Conservation (phyloP, 495 filamentous ascomycete genomes). For the Neurospora pannonica region DNA sequence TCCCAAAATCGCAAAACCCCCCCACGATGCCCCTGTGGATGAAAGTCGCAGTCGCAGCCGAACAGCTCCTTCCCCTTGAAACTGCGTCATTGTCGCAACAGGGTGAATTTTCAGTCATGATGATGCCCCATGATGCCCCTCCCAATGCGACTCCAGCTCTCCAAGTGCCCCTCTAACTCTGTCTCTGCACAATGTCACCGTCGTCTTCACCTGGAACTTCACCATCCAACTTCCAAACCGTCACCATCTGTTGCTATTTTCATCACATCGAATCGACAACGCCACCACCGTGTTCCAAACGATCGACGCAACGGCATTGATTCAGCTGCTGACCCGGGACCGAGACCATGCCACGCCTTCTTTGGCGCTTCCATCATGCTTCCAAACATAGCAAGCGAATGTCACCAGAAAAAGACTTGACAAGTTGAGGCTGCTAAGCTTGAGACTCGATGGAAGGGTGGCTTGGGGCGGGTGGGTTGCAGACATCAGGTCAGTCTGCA, state of each 20-base stretch:
- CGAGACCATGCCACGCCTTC: neutral
- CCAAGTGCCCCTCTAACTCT: neutral
- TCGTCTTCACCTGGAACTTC: neutral
- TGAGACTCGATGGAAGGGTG: neutral
- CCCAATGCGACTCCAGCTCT: neutral
- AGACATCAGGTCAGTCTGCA: neutral
- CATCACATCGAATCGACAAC: neutral
- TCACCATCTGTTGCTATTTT: neutral
- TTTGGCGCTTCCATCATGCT: neutral
- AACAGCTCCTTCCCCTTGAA: neutral
- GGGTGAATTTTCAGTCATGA: neutral
- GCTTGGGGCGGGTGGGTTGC: neutral
- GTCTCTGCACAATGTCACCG: neutral
- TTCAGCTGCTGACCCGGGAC: neutral
- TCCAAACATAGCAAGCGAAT: neutral
- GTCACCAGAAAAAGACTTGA: neutral
- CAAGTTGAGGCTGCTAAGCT: neutral
- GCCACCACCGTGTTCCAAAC: neutral
- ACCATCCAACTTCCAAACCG: neutral
- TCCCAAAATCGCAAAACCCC: neutral
- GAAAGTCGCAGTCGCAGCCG: neutral
- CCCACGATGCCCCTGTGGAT: neutral
- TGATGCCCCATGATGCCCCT: neutral
- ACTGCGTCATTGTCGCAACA: neutral
- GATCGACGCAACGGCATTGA: neutral